Percentiles rank a stretch among this genome's conserved stretches.
Evolutionary conservation across 1,284 basidiomycete species (phyloP).

Genomic region (Puccinia horiana): DNA sequence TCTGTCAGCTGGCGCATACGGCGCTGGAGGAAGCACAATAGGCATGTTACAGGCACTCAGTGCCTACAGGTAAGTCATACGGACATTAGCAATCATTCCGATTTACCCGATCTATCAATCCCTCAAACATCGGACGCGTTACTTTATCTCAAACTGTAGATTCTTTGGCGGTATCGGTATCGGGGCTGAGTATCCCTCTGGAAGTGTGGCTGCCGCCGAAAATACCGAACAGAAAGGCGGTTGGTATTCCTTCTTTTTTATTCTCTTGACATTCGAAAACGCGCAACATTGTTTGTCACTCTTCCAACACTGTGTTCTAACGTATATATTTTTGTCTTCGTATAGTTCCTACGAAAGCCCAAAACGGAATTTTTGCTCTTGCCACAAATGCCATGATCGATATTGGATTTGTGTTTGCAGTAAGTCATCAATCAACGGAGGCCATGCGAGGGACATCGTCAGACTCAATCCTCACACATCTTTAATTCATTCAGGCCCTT

Average conservation of each 20-base stretch:
- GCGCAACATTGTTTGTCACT: conserved; percentile 54
- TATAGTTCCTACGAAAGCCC: conserved; percentile 40
- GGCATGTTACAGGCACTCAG: conserved; percentile 76
- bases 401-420: conserved; percentile 76
- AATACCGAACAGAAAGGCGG: conserved; percentile 71
- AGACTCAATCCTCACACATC: background rate
- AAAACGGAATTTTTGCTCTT: conserved; percentile 36
- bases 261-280: conserved; percentile 40
- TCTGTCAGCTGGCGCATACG: conserved; percentile 78
- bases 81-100: conserved; percentile 61
- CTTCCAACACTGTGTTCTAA: conserved; percentile 70
- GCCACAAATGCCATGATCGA: conserved; percentile 77
- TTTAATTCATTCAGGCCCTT: conserved; percentile 15
- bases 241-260: conserved; percentile 4
- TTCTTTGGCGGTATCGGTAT: conserved; percentile 61
- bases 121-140: background rate
- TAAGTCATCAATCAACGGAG: conserved; percentile 54
- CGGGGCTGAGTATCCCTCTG: conserved; percentile 87
- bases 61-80: conserved; percentile 69
- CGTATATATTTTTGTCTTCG: conserved; percentile 60
- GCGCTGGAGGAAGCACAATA: conserved; percentile 70
- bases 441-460: background rate
- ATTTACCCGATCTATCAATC: conserved; percentile 62
- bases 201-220: conserved; percentile 86
- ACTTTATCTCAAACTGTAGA: conserved; percentile 31